phyloP scores from a whole-genome alignment of 495 filamentous ascomycete species.

The Thermochaetoides thermophila region DNA sequence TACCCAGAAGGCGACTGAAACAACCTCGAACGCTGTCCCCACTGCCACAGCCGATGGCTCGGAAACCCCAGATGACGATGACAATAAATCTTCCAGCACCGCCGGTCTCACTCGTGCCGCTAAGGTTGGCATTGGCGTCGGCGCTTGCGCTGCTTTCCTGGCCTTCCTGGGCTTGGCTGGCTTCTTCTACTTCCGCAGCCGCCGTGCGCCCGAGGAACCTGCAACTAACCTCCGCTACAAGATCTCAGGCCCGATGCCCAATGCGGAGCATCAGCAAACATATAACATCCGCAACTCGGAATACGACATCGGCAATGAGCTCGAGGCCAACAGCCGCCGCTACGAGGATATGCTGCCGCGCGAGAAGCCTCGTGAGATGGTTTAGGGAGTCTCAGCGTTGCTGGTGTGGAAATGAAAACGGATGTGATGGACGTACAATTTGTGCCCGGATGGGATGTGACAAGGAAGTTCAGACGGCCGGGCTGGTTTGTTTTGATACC shows the following conservation, averaged over 20 bases:
- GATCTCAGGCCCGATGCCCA: constrained; percentile 30
- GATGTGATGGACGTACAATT: too few relatives aligned
- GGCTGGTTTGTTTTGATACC: too few relatives aligned
- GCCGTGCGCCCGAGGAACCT: constrained; percentile 6
- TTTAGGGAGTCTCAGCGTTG: constrained; percentile 13
- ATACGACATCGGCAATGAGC: constrained; percentile 17
- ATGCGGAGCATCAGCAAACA: constrained; percentile 21
- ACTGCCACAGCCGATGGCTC: constrained; percentile 1
- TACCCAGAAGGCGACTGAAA: neutral
- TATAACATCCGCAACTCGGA: constrained; percentile 13
- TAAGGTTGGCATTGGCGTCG: constrained; percentile 31
- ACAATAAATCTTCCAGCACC: constrained; percentile 5
- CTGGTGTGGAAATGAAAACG: too few relatives aligned
- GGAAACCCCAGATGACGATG: constrained; percentile 8
- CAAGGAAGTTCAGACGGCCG: too few relatives aligned
- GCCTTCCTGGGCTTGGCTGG: constrained; percentile 14
- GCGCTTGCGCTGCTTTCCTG: constrained; percentile 19
- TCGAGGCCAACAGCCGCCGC: constrained; percentile 26
- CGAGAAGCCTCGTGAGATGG: constrained; percentile 28
- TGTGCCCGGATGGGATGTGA: too few relatives aligned
- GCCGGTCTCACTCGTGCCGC: constrained; percentile 19
- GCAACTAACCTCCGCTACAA: constrained; percentile 13
- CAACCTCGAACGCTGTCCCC: neutral
- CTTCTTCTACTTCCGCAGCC: constrained; percentile 19
- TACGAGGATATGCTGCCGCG: constrained; percentile 35